These are phyloP conservation scores for Sindora glabra DNA, from an alignment of 306 rosid genomes.

Conservation along the genomic window DNA sequence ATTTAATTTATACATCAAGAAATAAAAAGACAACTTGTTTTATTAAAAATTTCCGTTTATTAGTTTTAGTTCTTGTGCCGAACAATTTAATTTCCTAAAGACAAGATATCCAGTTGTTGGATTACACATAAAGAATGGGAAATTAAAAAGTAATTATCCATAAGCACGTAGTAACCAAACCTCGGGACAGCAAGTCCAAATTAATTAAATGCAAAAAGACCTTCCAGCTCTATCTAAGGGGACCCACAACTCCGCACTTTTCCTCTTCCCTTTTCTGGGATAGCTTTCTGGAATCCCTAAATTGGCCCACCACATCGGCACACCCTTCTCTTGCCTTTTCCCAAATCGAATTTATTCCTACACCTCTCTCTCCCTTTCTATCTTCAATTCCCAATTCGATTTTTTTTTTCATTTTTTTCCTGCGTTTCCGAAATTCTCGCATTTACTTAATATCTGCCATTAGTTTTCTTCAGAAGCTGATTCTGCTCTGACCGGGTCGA, in stretches of 20 bases:
- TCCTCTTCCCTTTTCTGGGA: constrained; percentile 13
- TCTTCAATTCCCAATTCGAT: not conserved
- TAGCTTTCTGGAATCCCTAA: constrained; percentile 30
- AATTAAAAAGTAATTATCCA: constrained; percentile 11
- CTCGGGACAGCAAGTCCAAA: constrained; percentile 18
- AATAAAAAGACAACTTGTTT: too few relatives aligned
- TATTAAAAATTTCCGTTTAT: too few relatives aligned
- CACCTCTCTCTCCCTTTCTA: not conserved
- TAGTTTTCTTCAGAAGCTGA: constrained; percentile 5
- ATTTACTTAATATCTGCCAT: not conserved
- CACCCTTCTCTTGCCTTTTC: not conserved
- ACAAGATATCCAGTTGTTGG: too few relatives aligned
- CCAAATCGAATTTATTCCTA: constrained; percentile 11
- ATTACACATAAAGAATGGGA: too few relatives aligned
- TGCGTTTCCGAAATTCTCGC: constrained; percentile 18
- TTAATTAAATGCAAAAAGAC: too few relatives aligned
- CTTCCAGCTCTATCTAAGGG: constrained; percentile 23
- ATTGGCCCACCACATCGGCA: too few relatives aligned
- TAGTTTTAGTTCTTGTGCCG: too few relatives aligned
- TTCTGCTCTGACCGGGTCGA: constrained; percentile 2
- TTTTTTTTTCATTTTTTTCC: not conserved
- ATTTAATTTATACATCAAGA: too few relatives aligned
- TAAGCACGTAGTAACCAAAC: not conserved
- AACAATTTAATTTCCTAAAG: too few relatives aligned
- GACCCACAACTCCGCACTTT: constrained; percentile 43